Conservation (phyloP, 78 protist species). For the Dictyostelium firmibasis region DNA sequence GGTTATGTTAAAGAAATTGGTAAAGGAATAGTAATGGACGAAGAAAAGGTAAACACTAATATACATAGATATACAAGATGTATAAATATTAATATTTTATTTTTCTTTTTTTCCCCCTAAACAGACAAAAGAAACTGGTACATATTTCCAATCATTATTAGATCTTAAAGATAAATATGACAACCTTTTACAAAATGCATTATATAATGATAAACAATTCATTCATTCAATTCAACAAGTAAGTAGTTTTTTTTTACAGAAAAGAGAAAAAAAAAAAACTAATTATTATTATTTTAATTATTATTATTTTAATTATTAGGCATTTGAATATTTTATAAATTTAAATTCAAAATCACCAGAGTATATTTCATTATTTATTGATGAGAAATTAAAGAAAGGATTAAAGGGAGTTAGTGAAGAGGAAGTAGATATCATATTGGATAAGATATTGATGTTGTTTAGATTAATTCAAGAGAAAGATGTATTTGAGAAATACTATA, state of each 20-base stretch:
- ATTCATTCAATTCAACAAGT: conserved; percentile 62
- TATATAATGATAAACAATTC: conserved; percentile 79
- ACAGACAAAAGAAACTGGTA: conserved; percentile 52
- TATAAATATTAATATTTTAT: not conserved
- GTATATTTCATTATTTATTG: conserved; percentile 82
- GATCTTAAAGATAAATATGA: conserved; percentile 88
- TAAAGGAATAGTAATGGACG: conserved; percentile 71
- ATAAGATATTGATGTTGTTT: conserved; percentile 84
- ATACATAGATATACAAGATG: not conserved
- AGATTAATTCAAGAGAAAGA: conserved; percentile 95
- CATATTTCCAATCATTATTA: conserved; percentile 85
- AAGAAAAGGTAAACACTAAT: conserved; percentile 51
- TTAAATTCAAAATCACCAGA: conserved; percentile 89
- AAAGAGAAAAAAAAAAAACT: not conserved
- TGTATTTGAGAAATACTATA: conserved; percentile 96
- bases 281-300: not conserved
- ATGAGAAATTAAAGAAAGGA: conserved; percentile 84
- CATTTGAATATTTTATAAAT: conserved; percentile 91
- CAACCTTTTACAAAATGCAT: conserved; percentile 61
- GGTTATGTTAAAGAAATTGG: conserved; percentile 78
- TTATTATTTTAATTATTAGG: not conserved
- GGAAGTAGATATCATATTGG: conserved; percentile 81
- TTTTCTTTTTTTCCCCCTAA: conserved; percentile 52
- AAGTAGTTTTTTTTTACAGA: too few species aligned
- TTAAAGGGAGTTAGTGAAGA: conserved; percentile 88